Evolutionary conservation across 495 filamentous ascomycete genomes (phyloP), one percentile per base, ranked within the genome.

Genomic region (Staphylotrichum tortipilum): DNA sequence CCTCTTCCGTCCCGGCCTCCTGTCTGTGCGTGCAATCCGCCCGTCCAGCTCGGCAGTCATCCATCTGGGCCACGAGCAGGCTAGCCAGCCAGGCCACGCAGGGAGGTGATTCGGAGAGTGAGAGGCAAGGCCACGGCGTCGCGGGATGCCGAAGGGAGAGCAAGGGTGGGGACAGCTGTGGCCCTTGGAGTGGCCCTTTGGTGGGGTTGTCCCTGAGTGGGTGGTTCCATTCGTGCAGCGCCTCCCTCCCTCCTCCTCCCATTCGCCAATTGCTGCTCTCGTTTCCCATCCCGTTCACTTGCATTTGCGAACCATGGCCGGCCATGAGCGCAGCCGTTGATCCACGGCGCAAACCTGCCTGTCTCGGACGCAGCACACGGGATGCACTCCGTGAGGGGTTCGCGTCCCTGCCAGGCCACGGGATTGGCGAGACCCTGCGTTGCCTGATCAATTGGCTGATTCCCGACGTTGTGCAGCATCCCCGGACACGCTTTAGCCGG

Each of bases 71-170:
- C n/a, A n/a, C n/a, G n/a, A n/a, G 26, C 26, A 10, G 6, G 10
- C 26, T 28, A 28, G n/a, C n/a, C n/a, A n/a, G n/a, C 26, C 10
- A 10, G 26, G 6, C 26, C 26, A 28, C 26, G 6, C 10, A 26
- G n/a, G 24, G 26, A 31, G 26, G 41, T 33, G 36, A 19, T 31
- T 46, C 44, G 44, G 44, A 37, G 24, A 39, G 45, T 47, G 15
- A 28, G 5, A 30, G 34, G n/a, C n/a, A n/a, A 40, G 15, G 15
- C 23, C 28, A n/a, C n/a, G 17, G 10, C 4, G 37, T 34, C 37
- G 47, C n/a, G 0, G 14, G 18, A 49, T 49, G 37, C 47, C 47
- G 37, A 41, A 15, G 24, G 34, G 14, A 18, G 39, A 18, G 40
- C 3, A 8, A 7, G 26, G 7, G n/a, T 24, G n/a, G n/a, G n/a